Base-by-base conservation (phyloP, 805 yeast genomes). In the Lachancea sp. region DNA sequence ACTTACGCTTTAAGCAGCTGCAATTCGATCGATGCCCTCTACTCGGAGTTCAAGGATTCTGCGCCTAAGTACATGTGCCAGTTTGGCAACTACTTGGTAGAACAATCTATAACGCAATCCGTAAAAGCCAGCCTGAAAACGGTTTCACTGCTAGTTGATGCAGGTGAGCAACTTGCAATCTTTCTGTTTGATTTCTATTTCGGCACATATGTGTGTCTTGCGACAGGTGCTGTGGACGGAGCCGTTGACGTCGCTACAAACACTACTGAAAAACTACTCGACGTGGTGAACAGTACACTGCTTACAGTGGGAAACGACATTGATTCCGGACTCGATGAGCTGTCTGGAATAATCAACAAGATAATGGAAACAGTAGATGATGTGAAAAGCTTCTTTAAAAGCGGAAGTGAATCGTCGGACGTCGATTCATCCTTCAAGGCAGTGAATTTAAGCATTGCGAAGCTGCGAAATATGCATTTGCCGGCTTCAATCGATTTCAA, bases 171-270 rank as follows among this genome's bases (percentile, higher is more conserved):
- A 35, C 50, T 89, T 34, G 59, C 86, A 0, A 57, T 78, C 3
- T 86, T 91, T 57, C 67, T 78, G 7, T 66, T 91, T 8, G 88
- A 89, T 27, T 55, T 91, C 51, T 76, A 84, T 39, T 62, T 89
- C 2, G 98, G 97, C 0, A 93, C 98, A 0, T 87, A 86, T 63
- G 82, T 84, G 0, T 93, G 99, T 62, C 68, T 93, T 12, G 60
- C 88, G 12, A 78, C 85, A 0, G 81, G 93, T 4, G 78, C 89
- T 0, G 70, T 90, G 6, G 81, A 78, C 55, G 86, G 90, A 2
- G 74, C 85, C 0, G 82, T 81, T 1, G 79, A 78, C 52, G 78
- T 80, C 26, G 95, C 95, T 0, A 60, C 85, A 1, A 83, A 85
- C 57, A 77, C 87, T 0, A 80, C 95, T 0, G 85, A 83, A 53